phyloP scores from a whole-genome alignment of 2,329 filamentous ascomycete species.

The Pezicula rhizophila region DNA sequence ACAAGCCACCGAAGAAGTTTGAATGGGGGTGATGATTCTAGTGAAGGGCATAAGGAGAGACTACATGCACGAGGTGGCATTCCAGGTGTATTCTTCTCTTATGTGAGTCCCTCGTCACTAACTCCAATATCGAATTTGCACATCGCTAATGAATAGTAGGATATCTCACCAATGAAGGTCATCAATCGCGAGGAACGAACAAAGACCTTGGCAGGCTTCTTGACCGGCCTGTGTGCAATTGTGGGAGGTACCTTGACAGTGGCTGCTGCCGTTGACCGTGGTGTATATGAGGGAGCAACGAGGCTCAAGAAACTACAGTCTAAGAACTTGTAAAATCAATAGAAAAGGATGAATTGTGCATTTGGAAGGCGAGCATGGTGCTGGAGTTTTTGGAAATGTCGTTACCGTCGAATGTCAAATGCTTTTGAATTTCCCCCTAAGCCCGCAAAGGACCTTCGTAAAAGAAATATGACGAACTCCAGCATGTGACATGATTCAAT shows the following conservation, averaged over 20 bases:
- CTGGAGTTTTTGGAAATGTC: conserved; percentile 13
- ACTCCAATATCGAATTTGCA: background rate
- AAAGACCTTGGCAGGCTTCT: conserved; percentile 86
- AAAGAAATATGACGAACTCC: too few species aligned
- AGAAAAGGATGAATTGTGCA: conserved; percentile 1
- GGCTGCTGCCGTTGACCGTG: conserved; percentile 85
- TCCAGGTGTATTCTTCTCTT: conserved; percentile 97
- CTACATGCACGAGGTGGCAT: conserved; percentile 87
- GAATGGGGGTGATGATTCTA: conserved; percentile 72
- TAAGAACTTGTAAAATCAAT: conserved; percentile 47
- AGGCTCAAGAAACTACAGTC: conserved; percentile 79
- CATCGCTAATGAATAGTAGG: conserved; percentile 42
- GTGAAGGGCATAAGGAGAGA: conserved; percentile 87
- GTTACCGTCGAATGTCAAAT: background rate
- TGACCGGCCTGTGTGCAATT: conserved; percentile 90
- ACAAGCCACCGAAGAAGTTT: conserved; percentile 93
- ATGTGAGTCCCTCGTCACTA: conserved; percentile 55
- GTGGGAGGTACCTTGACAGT: conserved; percentile 94
- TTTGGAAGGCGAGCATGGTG: conserved; percentile 13
- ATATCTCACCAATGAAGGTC: conserved; percentile 99
- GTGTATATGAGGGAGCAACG: conserved; percentile 80
- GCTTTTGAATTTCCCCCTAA: too few species aligned
- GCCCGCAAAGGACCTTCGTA: too few species aligned
- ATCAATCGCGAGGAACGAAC: conserved; percentile 88
- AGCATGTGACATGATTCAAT: too few species aligned